These are phyloP conservation scores for Botrytis aclada DNA, from an alignment of 2,329 filamentous ascomycete genomes.

Conservation along the genomic window DNA sequence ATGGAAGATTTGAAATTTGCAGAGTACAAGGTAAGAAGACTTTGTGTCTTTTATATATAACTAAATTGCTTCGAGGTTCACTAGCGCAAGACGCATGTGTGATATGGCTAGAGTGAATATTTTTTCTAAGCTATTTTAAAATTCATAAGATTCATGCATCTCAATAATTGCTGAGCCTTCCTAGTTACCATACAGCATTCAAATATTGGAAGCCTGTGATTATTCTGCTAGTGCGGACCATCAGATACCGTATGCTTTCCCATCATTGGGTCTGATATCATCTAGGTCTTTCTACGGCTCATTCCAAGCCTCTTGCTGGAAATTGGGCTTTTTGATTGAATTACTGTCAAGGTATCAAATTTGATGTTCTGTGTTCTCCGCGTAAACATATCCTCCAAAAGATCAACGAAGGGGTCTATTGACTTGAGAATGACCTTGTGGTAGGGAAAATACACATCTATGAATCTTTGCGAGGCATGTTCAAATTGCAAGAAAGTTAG, in stretches of 20 bases:
- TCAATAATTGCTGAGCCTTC: neutral
- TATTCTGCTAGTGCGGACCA: neutral
- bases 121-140: neutral
- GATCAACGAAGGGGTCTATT: neutral
- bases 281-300: neutral
- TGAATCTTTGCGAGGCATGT: neutral
- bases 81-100: neutral
- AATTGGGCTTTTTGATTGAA: neutral
- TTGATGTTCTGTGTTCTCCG: neutral
- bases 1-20: neutral
- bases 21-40: neutral
- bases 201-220: neutral
- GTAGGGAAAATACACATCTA: neutral
- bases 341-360: neutral
- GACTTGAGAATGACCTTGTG: neutral
- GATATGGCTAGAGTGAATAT: neutral
- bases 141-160: too few relatives aligned
- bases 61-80: rapidly evolving
- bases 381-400: neutral
- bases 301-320: neutral
- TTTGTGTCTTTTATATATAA: neutral
- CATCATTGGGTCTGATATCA: neutral
- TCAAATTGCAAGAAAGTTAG: neutral
- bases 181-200: neutral
- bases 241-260: neutral